Percentiles rank a stretch among this genome's conserved stretches.
phyloP scores from a whole-genome alignment of 495 filamentous ascomycete genomes.

The Daldinia caldariorum region DNA sequence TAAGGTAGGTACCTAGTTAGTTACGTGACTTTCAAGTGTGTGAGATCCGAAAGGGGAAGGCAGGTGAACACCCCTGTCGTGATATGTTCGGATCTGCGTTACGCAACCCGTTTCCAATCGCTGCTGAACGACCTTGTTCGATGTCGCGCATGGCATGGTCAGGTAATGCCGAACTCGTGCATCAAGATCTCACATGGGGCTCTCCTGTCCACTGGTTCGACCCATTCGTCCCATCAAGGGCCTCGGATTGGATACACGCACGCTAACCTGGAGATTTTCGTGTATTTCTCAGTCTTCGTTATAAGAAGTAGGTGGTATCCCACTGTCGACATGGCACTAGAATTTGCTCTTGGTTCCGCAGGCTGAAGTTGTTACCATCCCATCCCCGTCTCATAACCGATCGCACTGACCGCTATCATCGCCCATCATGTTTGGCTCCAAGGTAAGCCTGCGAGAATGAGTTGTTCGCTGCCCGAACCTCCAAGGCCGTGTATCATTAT shows the following conservation, averaged over 20 bases:
- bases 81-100: background rate
- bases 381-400: background rate
- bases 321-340: background rate
- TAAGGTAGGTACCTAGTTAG: no score
- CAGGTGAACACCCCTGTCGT: conserved; percentile 5
- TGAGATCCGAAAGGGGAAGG: conserved; percentile 38
- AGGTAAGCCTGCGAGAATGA: conserved; percentile 31
- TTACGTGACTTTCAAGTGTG: background rate
- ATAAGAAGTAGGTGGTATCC: conserved; percentile 20
- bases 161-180: conserved; percentile 23
- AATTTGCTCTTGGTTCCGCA: conserved; percentile 1
- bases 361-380: conserved; percentile 3
- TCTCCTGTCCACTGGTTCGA: conserved; percentile 22
- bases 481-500: background rate
- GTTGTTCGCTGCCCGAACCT: background rate
- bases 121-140: background rate
- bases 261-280: conserved; percentile 22
- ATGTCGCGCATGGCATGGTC: conserved; percentile 26
- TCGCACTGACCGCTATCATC: background rate
- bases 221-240: conserved; percentile 20
- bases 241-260: conserved; percentile 34
- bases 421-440: conserved; percentile 44
- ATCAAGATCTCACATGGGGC: conserved; percentile 24
- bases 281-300: background rate
- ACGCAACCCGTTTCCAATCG: background rate